These are phyloP conservation scores for Penicillium hesseltinei DNA, from an alignment of 2,329 filamentous ascomycete species.

Conservation along the genomic window DNA sequence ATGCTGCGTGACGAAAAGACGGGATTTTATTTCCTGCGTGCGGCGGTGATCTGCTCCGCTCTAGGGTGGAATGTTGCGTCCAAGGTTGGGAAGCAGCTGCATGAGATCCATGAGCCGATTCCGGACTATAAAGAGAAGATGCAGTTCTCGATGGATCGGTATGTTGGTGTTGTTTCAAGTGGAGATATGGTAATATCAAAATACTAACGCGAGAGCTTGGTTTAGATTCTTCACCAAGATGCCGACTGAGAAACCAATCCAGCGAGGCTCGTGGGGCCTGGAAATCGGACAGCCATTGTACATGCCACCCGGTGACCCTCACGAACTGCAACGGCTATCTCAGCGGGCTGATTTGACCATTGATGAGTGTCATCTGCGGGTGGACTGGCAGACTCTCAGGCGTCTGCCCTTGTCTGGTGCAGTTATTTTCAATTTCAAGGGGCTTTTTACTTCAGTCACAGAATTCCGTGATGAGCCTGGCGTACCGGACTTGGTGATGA, in stretches of 20 bases:
- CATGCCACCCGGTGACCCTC: slow-evolving; percentile 66
- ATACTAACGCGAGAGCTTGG: not conserved
- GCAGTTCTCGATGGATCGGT: slow-evolving; percentile 83
- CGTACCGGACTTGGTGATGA: slow-evolving; percentile 66
- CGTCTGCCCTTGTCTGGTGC: slow-evolving; percentile 72
- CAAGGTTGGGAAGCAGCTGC: slow-evolving; percentile 70
- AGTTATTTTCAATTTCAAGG: slow-evolving; percentile 86
- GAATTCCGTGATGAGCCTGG: slow-evolving; percentile 71
- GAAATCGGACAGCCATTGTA: slow-evolving; percentile 74
- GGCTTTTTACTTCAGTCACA: slow-evolving; percentile 71
- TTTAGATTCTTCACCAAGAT: slow-evolving; percentile 76
- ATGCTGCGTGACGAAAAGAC: slow-evolving; percentile 69
- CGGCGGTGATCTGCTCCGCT: slow-evolving; percentile 73
- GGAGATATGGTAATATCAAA: not conserved
- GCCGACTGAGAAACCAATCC: slow-evolving; percentile 71
- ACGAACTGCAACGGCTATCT: slow-evolving; percentile 57
- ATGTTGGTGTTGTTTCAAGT: slow-evolving; percentile 23
- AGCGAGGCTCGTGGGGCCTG: slow-evolving; percentile 80
- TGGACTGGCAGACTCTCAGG: slow-evolving; percentile 86
- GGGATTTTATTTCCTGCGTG: slow-evolving; percentile 71
- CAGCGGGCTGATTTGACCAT: slow-evolving; percentile 59
- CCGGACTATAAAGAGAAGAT: slow-evolving; percentile 87
- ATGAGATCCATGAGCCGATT: slow-evolving; percentile 70
- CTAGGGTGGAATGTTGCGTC: slow-evolving; percentile 75
- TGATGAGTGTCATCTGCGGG: slow-evolving; percentile 65